A percentile compares a stretch with the other conserved stretches of the same genome.
These are phyloP conservation scores for Macadamia tetraphylla DNA, from an alignment of 164 flowering plant species.

Conservation along the genomic window DNA sequence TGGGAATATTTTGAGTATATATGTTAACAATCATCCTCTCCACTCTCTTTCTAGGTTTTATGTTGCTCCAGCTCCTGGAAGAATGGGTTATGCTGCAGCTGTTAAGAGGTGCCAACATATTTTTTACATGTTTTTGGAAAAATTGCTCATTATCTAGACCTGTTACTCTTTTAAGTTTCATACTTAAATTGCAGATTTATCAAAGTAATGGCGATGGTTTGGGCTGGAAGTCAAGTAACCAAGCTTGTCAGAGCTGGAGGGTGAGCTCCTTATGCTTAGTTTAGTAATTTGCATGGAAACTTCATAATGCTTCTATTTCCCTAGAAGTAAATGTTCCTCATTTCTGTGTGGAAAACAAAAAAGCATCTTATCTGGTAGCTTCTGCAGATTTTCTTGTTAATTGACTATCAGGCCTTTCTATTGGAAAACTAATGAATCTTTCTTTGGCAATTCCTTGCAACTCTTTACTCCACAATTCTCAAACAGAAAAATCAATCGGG, in stretches of 20 bases:
- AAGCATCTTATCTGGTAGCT: no score
- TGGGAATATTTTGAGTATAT: no score
- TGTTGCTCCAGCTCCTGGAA: conserved; percentile 73
- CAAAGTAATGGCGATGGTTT: conserved; percentile 82
- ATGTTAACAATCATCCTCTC: not conserved
- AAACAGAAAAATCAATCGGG: no score
- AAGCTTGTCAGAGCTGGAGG: conserved; percentile 74
- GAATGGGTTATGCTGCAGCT: conserved; percentile 70
- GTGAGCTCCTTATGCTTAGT: conserved; percentile 32
- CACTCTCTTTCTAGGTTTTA: conserved; percentile 50
- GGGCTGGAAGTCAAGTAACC: conserved; percentile 96
- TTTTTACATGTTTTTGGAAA: not conserved
- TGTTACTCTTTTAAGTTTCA: not conserved
- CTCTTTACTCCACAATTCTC: no score
- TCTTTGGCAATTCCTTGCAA: no score
- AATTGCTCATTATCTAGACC: not conserved
- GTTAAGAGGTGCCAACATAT: conserved; percentile 43
- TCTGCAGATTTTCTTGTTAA: no score
- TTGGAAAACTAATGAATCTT: no score
- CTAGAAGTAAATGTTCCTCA: not conserved
- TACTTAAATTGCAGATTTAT: conserved; percentile 54
- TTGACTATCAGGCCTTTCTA: no score
- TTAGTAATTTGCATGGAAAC: not conserved
- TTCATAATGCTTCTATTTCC: not conserved
- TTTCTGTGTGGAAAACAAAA: no score